Conservation (phyloP, 345 rosid genomes). For the Aquilaria malaccensis region DNA sequence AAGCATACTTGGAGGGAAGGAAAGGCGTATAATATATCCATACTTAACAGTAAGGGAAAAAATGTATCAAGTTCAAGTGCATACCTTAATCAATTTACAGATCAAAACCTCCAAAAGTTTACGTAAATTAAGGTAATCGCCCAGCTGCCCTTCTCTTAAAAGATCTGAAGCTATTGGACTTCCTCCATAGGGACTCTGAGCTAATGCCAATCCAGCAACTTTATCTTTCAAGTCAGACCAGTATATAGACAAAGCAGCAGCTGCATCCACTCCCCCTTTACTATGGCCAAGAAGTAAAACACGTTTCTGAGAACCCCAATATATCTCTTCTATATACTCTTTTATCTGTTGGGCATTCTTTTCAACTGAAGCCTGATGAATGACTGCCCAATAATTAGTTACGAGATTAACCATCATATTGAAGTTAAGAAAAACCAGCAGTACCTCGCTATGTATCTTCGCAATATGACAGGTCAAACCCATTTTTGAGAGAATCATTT, state of each 20-base stretch:
- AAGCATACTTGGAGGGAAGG: too few species aligned
- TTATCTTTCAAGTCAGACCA: slow-evolving; percentile 97
- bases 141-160: slow-evolving; percentile 89
- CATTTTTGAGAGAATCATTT: slow-evolving; percentile 83
- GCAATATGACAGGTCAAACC: slow-evolving; percentile 93
- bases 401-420: slow-evolving; percentile 8
- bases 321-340: slow-evolving; percentile 90
- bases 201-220: slow-evolving; percentile 84
- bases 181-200: slow-evolving; percentile 96
- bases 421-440: slow-evolving; percentile 5
- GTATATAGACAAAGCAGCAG: slow-evolving; percentile 86
- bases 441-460: slow-evolving; percentile 97
- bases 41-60: neutral
- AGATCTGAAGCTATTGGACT: slow-evolving; percentile 94
- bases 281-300: slow-evolving; percentile 97
- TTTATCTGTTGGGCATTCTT: slow-evolving; percentile 93
- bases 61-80: neutral
- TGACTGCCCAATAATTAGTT: slow-evolving; percentile 19
- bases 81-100: slow-evolving; percentile 90
- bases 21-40: neutral
- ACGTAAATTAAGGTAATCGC: slow-evolving; percentile 79
- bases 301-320: slow-evolving; percentile 90
- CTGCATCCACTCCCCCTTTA: slow-evolving; percentile 97
- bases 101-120: slow-evolving; percentile 85
- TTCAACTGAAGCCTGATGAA: slow-evolving; percentile 86